Conservation (phyloP, 2,329 filamentous ascomycete species). For the Fusarium liriodendri region DNA sequence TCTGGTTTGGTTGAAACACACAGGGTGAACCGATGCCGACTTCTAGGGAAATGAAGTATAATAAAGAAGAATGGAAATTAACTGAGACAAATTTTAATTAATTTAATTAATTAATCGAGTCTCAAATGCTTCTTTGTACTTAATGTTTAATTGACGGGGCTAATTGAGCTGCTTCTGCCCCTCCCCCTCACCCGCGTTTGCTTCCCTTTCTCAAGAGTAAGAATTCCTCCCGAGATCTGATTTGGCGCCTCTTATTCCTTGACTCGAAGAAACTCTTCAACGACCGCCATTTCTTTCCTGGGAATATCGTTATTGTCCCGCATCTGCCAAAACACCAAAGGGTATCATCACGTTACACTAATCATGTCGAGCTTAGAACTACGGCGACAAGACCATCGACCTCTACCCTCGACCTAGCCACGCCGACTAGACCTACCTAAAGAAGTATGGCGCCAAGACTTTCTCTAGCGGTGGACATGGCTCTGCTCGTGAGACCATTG, state of each 20-base stretch:
- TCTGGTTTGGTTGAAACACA: slow-evolving; percentile 35
- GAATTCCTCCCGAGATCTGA: slow-evolving; percentile 33
- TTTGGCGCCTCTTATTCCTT: not conserved
- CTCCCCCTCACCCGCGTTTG: slow-evolving; percentile 28
- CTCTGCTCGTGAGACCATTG: slow-evolving; percentile 95
- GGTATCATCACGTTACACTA: slow-evolving; percentile 20
- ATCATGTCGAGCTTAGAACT: slow-evolving; percentile 95
- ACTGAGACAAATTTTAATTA: not conserved
- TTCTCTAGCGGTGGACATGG: slow-evolving; percentile 89
- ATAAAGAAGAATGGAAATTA: not conserved
- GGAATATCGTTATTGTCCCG: not conserved
- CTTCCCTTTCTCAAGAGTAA: slow-evolving; percentile 6
- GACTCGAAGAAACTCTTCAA: slow-evolving; percentile 26
- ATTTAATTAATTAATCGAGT: slow-evolving; percentile 6
- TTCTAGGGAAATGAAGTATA: not conserved
- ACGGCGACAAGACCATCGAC: slow-evolving; percentile 90
- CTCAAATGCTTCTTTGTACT: too few relatives aligned
- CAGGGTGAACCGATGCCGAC: slow-evolving; percentile 23
- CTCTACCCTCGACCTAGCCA: slow-evolving; percentile 90
- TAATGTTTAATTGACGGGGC: not conserved
- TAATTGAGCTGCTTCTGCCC: slow-evolving; percentile 17
- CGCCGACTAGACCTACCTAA: slow-evolving; percentile 96
- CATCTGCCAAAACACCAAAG: slow-evolving; percentile 19
- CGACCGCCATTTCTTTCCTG: slow-evolving; percentile 27
- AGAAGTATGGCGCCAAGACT: slow-evolving; percentile 97